Evolutionary conservation across 176 grass and related monocot species (phyloP).

Genomic region (Luzula sylvatica): DNA sequence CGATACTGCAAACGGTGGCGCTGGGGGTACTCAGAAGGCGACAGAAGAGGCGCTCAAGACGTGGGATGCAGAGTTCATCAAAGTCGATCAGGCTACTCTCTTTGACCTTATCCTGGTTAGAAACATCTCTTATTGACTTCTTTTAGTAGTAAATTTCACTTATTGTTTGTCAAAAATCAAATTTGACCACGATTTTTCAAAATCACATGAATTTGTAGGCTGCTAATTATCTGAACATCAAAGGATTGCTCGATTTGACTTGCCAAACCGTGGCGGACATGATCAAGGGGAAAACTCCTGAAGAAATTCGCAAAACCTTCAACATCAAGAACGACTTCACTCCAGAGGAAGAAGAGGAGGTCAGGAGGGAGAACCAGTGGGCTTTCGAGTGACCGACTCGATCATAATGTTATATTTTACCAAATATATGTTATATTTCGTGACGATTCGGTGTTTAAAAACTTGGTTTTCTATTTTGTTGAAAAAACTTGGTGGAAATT

Average conservation of each 20-base stretch:
- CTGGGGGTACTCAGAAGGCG: not conserved
- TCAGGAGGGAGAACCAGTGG: constrained; percentile 25
- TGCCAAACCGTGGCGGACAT: constrained; percentile 14
- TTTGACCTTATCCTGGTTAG: constrained; percentile 39
- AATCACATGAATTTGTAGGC: constrained; percentile 8
- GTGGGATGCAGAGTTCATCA: constrained; percentile 29
- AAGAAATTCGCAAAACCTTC: constrained; percentile 17
- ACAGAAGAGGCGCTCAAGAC: constrained; percentile 23
- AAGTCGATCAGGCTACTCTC: constrained; percentile 38
- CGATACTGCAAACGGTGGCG: not conserved
- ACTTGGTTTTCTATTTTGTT: constrained; percentile 5
- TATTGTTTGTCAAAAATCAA: too few relatives aligned
- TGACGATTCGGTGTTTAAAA: too few relatives aligned
- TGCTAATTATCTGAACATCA: constrained; percentile 33
- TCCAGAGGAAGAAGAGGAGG: constrained; percentile 17
- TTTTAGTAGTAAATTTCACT: not conserved
- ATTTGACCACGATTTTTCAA: not conserved
- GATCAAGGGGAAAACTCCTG: constrained; percentile 21
- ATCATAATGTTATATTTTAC: constrained; percentile 1
- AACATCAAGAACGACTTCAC: constrained; percentile 20
- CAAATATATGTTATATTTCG: not conserved
- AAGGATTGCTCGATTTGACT: constrained; percentile 13
- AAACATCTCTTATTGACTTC: not conserved
- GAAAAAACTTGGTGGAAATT: not conserved
- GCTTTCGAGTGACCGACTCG: constrained; percentile 21